Percentiles rank a stretch among this genome's conserved stretches.
phyloP scores from a whole-genome alignment of 2,329 filamentous ascomycete species.

The Magnaporthiopsis poae region DNA sequence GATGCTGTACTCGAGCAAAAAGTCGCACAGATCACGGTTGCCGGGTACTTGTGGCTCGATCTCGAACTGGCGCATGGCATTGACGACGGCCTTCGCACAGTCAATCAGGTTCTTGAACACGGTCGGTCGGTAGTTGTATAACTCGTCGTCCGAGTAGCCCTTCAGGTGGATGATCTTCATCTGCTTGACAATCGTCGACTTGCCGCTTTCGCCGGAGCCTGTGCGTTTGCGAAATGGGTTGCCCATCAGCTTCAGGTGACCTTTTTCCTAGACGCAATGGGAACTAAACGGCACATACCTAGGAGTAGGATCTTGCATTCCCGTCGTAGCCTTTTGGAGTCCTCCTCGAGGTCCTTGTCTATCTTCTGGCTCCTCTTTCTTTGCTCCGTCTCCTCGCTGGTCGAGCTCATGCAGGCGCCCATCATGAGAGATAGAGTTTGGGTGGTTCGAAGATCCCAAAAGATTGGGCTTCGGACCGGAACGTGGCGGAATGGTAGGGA shows the following conservation, averaged over 20 bases:
- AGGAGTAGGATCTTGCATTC: constrained; percentile 98
- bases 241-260: background rate
- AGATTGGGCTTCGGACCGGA: constrained; percentile 2
- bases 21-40: constrained; percentile 67
- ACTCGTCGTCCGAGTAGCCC: constrained; percentile 88
- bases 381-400: constrained; percentile 76
- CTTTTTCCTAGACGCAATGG: background rate
- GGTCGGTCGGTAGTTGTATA: constrained; percentile 86
- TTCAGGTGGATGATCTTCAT: constrained; percentile 99
- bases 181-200: constrained; percentile 98
- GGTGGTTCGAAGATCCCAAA: constrained; percentile 5
- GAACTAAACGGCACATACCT: constrained; percentile 47
- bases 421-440: constrained; percentile 37
- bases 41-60: constrained; percentile 65
- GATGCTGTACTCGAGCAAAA: constrained; percentile 76
- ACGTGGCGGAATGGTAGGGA: too few relatives aligned
- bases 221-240: constrained; percentile 11
- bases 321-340: constrained; percentile 80
- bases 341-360: constrained; percentile 85
- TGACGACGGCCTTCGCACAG: constrained; percentile 86
- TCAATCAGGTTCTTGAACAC: constrained; percentile 98
- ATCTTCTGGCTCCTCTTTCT: constrained; percentile 96
- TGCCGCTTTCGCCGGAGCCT: constrained; percentile 97
- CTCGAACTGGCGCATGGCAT: constrained; percentile 83
- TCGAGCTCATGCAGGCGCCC: constrained; percentile 88